phyloP scores from a whole-genome alignment of 148 eudicot genomes.

The Tetragonia tetragonoides region DNA sequence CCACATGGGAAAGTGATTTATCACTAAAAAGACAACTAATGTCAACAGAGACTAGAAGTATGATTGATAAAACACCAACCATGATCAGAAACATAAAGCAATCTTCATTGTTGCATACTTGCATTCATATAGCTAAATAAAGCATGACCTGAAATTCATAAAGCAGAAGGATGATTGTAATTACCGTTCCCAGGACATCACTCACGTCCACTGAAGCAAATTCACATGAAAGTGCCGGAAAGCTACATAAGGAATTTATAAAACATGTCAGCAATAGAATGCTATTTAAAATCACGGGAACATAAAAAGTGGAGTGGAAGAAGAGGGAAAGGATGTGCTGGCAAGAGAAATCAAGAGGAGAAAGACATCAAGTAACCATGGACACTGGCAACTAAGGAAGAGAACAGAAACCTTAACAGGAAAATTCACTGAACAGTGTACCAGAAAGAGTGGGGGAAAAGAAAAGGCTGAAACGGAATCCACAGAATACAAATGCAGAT shows the following conservation, averaged over 20 bases:
- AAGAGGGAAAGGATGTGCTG: not conserved
- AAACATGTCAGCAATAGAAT: slow-evolving; percentile 18
- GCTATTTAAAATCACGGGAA: not conserved
- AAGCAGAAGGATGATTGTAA: slow-evolving; percentile 30
- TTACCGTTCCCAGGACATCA: slow-evolving; percentile 96
- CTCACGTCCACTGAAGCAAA: slow-evolving; percentile 97
- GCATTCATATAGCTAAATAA: slow-evolving; percentile 13
- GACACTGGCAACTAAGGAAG: not conserved
- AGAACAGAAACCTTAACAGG: not conserved
- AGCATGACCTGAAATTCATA: not conserved
- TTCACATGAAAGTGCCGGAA: slow-evolving; percentile 94
- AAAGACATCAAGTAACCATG: not conserved
- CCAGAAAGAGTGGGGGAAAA: not conserved
- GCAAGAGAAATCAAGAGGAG: not conserved
- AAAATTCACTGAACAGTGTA: not conserved
- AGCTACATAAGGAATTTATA: slow-evolving; percentile 44
- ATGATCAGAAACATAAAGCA: not conserved
- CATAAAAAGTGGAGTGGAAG: not conserved
- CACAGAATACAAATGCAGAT: not conserved
- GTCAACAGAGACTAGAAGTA: not conserved
- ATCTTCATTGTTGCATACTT: slow-evolving; percentile 7
- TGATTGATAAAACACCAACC: not conserved
- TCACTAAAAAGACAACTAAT: not conserved
- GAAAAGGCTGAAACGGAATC: not conserved
- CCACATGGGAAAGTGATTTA: not conserved